Evolutionary conservation across 140 eudicot genomes (phyloP), one percentile per base, ranked within the genome.

Genomic region (Senecio squalidus): DNA sequence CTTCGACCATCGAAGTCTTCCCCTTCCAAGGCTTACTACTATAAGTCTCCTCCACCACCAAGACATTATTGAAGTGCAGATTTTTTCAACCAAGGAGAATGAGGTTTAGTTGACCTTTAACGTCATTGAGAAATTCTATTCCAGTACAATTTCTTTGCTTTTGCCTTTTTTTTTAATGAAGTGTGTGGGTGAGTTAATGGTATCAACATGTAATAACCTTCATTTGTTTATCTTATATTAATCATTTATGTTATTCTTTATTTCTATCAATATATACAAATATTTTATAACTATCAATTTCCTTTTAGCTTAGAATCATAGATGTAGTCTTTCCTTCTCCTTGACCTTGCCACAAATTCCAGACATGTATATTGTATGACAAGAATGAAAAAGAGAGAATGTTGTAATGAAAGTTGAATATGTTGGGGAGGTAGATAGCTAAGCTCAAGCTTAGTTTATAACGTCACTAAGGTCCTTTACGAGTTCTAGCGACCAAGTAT

Each of bases 11-110:
- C 56, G 29, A 53, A 30, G 21, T 55, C 74, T 10, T 18, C 71
- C 1, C 58, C 50, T 15, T 22, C 50, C n/a, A n/a, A n/a, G 0
- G 33, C 60, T 5, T 47, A 68, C 40, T 34, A 31, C 60, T 58
- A 46, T 9, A 68, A 58, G 41, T 66, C 62, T 60, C 75, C 75
- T 5, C 62, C 36, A 4, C 58, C 67, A 5, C 38, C 68, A 39
- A 69, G 9, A 7, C 52, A 55, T 54, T 71, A 71, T 14, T 71
- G 55, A 71, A 45, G 30, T 40, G 22, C 60, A 47, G 17, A 0
- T 2, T 13, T 29, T 21, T 20, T 55, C n/a, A n/a, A n/a, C n/a
- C n/a, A n/a, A n/a, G n/a, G n/a, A n/a, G n/a, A 54, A 27, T 41
- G 26, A 20, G 55, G 9, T 31, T 29, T 2, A 1, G 3, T 20